These are phyloP conservation scores for Chrysanthemum seticuspe DNA, from an alignment of 129 eudicot genomes.

Conservation along the genomic window DNA sequence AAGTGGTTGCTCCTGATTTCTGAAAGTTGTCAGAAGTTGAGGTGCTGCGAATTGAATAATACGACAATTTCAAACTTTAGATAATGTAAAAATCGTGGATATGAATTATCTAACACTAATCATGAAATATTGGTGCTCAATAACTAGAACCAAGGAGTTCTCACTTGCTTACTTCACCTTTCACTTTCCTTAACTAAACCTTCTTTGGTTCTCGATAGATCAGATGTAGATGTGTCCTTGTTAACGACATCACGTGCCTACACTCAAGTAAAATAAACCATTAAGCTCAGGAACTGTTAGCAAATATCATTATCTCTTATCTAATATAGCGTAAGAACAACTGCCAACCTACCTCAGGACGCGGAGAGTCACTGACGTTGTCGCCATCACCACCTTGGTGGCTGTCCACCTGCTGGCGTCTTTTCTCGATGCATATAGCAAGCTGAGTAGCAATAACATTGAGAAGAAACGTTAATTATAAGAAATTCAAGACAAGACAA, in stretches of 20 bases:
- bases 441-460: slow-evolving; percentile 49
- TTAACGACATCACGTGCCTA: slow-evolving; percentile 41
- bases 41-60: slow-evolving; percentile 32
- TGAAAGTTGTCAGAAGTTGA: slow-evolving; percentile 25
- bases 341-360: slow-evolving; percentile 32
- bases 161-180: slow-evolving; percentile 80
- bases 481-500: neutral
- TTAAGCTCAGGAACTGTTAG: neutral
- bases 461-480: neutral
- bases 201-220: slow-evolving; percentile 25
- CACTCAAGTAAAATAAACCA: slow-evolving; percentile 22
- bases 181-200: slow-evolving; percentile 39
- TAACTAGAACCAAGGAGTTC: slow-evolving; percentile 37
- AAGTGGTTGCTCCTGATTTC: slow-evolving; percentile 23
- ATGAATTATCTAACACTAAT: no score
- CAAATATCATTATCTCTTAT: neutral
- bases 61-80: slow-evolving; percentile 4
- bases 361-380: slow-evolving; percentile 33
- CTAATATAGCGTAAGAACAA: slow-evolving; percentile 11
- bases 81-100: neutral
- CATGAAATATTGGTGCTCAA: neutral
- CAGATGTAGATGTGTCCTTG: slow-evolving; percentile 29
- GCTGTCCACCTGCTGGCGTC: slow-evolving; percentile 44
- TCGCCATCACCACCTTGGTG: slow-evolving; percentile 35
- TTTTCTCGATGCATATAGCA: slow-evolving; percentile 78